phyloP scores from a whole-genome alignment of 192 early-diverging fungal genomes.

The Umbelopsis sp. region DNA sequence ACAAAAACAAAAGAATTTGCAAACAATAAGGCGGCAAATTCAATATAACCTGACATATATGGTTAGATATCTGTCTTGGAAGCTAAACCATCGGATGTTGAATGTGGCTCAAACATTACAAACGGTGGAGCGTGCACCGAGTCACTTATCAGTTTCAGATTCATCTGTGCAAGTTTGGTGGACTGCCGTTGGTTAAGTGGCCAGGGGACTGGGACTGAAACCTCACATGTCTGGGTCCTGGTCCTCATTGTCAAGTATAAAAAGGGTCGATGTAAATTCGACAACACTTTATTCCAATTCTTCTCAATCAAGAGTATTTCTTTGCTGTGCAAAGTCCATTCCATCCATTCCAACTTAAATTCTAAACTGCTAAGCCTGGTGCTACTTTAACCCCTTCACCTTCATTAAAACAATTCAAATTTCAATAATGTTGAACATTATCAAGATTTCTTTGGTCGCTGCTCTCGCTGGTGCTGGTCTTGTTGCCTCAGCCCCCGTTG shows the following conservation, averaged over 20 bases:
- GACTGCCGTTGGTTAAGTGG: neutral
- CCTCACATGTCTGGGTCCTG: neutral
- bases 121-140: neutral
- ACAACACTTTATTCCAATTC: neutral
- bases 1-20: too few species aligned
- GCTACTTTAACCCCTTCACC: neutral
- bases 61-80: too few species aligned
- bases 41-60: too few species aligned
- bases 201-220: neutral
- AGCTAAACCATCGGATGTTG: neutral
- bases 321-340: slow-evolving; percentile 8
- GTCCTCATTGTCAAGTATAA: neutral
- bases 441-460: neutral
- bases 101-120: neutral
- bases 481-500: neutral
- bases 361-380: neutral
- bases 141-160: slow-evolving; percentile 4
- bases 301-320: neutral
- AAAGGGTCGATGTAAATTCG: neutral
- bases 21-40: too few species aligned
- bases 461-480: neutral
- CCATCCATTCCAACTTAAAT: neutral
- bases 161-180: neutral
- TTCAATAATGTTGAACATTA: slow-evolving; percentile 13
- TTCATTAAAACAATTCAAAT: neutral